Base-by-base conservation (phyloP, 106 monocot species). In the Allium cepa region DNA sequence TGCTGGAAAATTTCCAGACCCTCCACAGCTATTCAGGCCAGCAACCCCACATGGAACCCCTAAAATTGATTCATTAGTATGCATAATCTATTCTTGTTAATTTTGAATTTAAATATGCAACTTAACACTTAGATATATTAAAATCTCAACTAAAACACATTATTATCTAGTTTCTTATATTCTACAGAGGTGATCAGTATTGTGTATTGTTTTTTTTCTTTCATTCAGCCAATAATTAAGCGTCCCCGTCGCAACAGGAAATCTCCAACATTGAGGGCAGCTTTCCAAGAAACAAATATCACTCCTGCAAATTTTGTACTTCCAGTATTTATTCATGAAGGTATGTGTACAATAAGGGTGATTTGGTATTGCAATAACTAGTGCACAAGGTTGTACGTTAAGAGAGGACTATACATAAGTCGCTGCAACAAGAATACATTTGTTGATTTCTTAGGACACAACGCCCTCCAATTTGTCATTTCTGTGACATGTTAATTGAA, bases 261-360 rank as follows among this genome's bases (percentile, higher is more conserved):
- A 65, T 87, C 92, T 16, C 80, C 86, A 52, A 69, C 75, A 51
- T 62, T 99, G 48, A 80, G 97, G 73, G 74, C 77, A 71, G 67
- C 97, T 72, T 89, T 99, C 71, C 97, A 99, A 62, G 97, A 99
- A 73, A 92, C 92, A 15, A 51, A 62, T 48, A 46, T 99, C 11
- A 82, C 89, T 16, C 86, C 97, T 46, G 79, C 87, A 50, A 92
- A 99, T 85, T 75, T 99, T 71, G 92, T 99, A 4, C 87, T 87
- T 71, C 97, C 97, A 15, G 62, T 99, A 55, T 99, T 99, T 82
- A 99, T 99, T 80, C 92, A 99, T 76, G 97, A 99, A 90, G 97
- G 97, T 85, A 64, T 8, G 57, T 17, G 11, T 26, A 66, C 11
- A 1, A 4, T 51, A 63, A 62, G 71, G 26, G 2, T 55, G 57